Evolutionary conservation across 106 monocot genomes (phyloP), one percentile per base, ranked within the genome.

Genomic region (Alisma plantagoaquatica): DNA sequence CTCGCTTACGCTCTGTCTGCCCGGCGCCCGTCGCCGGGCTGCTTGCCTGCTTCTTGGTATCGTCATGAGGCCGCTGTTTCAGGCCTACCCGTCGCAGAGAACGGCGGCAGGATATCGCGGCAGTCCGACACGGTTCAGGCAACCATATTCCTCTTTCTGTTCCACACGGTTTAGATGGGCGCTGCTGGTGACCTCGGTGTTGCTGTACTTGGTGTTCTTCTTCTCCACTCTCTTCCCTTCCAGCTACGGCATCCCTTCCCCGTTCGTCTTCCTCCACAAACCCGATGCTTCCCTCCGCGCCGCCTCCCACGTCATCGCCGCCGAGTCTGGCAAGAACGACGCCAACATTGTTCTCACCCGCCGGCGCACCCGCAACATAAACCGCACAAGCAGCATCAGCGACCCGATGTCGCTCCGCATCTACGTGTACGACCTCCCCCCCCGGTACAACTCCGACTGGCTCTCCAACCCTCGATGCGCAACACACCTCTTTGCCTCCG

Each of bases 391-490:
- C 29, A n/a, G 29, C 27, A 12, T n/a, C 3, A 23, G 17, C 5
- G 52, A 43, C 42, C 45, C 59, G 12, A 11, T 60, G 10, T 46
- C 46, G 18, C 59, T 42, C 7, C 43, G 46, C n/a, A 81, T 92
- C 60, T 92, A 75, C 57, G 50, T 86, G 30, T 92, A 92, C 75
- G 81, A 92, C 9, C 74, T 92, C 7, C 85, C 91, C 17, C 4
- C 70, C 2, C 18, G 61, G 33, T 62, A 22, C 46, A 62, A 62
- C 61, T 1, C n/a, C 10, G 73, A 58, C 53, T 92, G 91, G 91
- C 61, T 82, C 15, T 4, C 43, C 33, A 58, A 86, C 55, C 64
- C 73, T 16, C 65, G 91, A 3, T 92, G 91, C 63, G 43, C 55
- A 3, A 27, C 63, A 60, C 91, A 92, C 46, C 70, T 92, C 50